Base-by-base conservation (phyloP, 176 grass and related monocot genomes). In the Bolboschoenus planiculmis region DNA sequence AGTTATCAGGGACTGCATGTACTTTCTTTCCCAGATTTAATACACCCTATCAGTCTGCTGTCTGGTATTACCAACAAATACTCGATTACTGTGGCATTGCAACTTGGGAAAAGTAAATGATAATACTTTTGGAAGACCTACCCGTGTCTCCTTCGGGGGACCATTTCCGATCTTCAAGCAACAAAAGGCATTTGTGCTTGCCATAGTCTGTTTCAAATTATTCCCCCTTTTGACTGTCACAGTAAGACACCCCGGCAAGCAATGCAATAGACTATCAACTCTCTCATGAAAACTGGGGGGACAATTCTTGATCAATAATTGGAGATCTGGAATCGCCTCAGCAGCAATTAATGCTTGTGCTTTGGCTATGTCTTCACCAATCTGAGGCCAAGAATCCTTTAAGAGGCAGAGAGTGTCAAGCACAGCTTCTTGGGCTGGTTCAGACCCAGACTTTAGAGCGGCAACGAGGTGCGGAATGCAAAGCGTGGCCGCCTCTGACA, bases 171-270 rank as follows among this genome's bases (percentile, higher is more conserved):
- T 97, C 89, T 97, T 93, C 81, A 97, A 83, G 56, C 90, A 92
- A 88, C 95, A 97, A 84, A 97, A 97, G 29, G 95, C 90, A 88
- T 97, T 97, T 16, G 95, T 94, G 74, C 89, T 88, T 36, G 91
- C 92, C 92, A 97, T 94, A 68, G 95, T 94, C 85, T 97, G 95
- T 68, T 97, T 97, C 80, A 97, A 89, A 63, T 94, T 94, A 84
- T 94, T 97, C 81, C 95, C 95, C 47, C 95, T 88, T 83, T 92
- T 91, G 77, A 97, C 92, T 7, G 90, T 94, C 77, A 97, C 92
- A 0, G 90, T 97, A 85, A 97, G 83, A 86, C 95, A 94, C 56
- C 95, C 95, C 65, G 95, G 95, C 82, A 98, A 85, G 87, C 92
- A 95, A 78, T 94, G 90, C 42, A 98, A 81, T 81, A 97, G 84